Base-by-base conservation (phyloP, 2,329 filamentous ascomycete genomes). In the Cryoendolithus antarcticus region DNA sequence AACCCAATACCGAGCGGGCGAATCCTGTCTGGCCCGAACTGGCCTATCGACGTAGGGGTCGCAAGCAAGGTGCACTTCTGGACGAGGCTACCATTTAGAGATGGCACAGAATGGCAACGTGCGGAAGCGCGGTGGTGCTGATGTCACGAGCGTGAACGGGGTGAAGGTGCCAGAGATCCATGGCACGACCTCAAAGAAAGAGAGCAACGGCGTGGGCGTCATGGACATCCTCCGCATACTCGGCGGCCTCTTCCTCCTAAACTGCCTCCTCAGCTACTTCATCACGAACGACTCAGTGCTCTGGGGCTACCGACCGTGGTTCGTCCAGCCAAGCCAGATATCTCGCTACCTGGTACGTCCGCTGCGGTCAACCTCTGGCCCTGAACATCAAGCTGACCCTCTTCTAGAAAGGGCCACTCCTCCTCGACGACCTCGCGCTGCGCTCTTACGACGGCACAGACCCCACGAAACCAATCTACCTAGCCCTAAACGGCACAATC, bases 401-500 rank as follows among this genome's bases (percentile, higher is more conserved):
- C 19, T 21, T 6, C 35, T 49, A 70, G 67, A 57, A 61, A 47
- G 67, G 69, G 3, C 82, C 85, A 9, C 46, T 83, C 37, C 66
- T 72, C 56, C 71, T 96, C 30, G 94, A 86, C 1, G 80, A 82
- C 41, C 67, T 70, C 12, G 71, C 95, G 60, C 78, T 98, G 35
- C 60, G 72, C 34, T 59, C 66, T 37, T 93, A 82, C 70, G 80
- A 93, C 63, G 93, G 91, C 64, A 72, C 66, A 42, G 78, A 94
- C 61, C 67, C 77, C 7, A 60, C 63, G 6, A 77, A 81, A 43
- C 91, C 91, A 5, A 76, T 96, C 59, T 93, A 94, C 66, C 74
- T 98, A 40, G 86, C 86, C 46, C 77, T 98, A 54, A 89, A 91
- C 66, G 80, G 82, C 54, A 83, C 77, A 42, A 83, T 93, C 63